phyloP scores from a whole-genome alignment of 345 rosid species.

The Laguncularia racemosa region DNA sequence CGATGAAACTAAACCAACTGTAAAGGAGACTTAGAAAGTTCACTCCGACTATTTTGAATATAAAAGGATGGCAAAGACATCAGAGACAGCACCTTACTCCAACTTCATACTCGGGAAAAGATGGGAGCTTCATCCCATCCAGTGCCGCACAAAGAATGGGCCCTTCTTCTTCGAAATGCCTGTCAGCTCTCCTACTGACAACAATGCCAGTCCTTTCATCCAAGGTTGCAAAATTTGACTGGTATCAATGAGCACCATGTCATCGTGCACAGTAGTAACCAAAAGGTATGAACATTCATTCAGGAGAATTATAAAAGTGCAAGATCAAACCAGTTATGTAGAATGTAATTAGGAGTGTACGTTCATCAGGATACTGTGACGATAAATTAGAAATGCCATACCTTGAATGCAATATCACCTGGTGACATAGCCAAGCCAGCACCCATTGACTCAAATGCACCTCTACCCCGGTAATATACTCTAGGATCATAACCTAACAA shows the following conservation, averaged over 20 bases:
- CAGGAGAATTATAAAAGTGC: too few species aligned
- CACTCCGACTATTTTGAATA: background rate
- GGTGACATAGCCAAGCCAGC: constrained; percentile 97
- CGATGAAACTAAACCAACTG: too few species aligned
- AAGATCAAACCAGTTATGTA: background rate
- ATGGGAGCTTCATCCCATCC: constrained; percentile 83
- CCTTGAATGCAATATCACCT: constrained; percentile 92
- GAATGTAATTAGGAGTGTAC: background rate
- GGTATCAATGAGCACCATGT: constrained; percentile 11
- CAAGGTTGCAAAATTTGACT: constrained; percentile 96
- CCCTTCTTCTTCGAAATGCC: constrained; percentile 97
- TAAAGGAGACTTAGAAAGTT: too few species aligned
- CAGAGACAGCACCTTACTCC: constrained; percentile 62
- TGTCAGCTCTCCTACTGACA: constrained; percentile 83
- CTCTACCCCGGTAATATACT: constrained; percentile 87
- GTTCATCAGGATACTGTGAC: background rate
- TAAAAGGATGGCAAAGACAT: background rate
- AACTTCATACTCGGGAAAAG: constrained; percentile 86
- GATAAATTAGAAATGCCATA: constrained; percentile 3
- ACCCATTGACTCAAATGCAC: constrained; percentile 98
- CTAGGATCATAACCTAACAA: constrained; percentile 84
- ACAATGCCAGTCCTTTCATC: constrained; percentile 85
- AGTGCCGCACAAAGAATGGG: constrained; percentile 89
- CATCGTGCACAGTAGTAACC: background rate
- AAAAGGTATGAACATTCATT: too few species aligned